phyloP scores from a whole-genome alignment of 2,329 filamentous ascomycete species.

The Diaporthe citriasiana region DNA sequence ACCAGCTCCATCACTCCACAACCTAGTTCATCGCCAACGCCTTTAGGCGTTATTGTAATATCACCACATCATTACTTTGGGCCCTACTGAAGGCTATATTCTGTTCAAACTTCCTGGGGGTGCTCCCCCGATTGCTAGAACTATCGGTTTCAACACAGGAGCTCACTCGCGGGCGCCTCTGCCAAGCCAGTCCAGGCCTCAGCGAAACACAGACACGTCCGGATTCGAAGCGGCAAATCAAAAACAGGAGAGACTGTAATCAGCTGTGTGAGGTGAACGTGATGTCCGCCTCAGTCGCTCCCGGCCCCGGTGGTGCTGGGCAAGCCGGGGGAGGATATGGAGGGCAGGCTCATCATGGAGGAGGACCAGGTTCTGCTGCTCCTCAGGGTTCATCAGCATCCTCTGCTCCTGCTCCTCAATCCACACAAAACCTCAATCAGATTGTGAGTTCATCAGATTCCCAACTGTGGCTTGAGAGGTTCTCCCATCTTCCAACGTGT shows the following conservation, averaged over 20 bases:
- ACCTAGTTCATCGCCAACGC: not conserved
- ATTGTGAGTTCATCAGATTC: constrained; percentile 77
- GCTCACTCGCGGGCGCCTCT: not conserved
- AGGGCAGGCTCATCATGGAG: constrained; percentile 38
- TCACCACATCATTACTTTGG: not conserved
- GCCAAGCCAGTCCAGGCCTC: not conserved
- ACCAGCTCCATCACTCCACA: not conserved
- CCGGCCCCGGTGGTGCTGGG: constrained; percentile 30
- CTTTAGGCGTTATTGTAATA: not conserved
- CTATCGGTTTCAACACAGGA: not conserved
- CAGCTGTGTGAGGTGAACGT: not conserved
- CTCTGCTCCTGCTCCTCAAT: constrained; percentile 81
- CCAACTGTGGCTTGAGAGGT: not conserved
- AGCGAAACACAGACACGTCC: not conserved
- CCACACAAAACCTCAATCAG: constrained; percentile 92
- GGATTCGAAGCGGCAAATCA: not conserved
- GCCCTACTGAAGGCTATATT: too few relatives aligned
- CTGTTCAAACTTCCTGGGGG: not conserved
- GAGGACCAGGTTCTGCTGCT: constrained; percentile 25
- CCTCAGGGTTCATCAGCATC: constrained; percentile 49
- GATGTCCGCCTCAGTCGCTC: constrained; percentile 37
- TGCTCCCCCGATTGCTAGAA: not conserved
- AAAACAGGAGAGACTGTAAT: not conserved
- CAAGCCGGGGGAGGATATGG: constrained; percentile 41
- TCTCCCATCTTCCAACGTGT: not conserved